Percentiles rank a stretch among this genome's conserved stretches.
Conservation (phyloP, 108 stramenopile species). For the Nitzschia sp. region DNA sequence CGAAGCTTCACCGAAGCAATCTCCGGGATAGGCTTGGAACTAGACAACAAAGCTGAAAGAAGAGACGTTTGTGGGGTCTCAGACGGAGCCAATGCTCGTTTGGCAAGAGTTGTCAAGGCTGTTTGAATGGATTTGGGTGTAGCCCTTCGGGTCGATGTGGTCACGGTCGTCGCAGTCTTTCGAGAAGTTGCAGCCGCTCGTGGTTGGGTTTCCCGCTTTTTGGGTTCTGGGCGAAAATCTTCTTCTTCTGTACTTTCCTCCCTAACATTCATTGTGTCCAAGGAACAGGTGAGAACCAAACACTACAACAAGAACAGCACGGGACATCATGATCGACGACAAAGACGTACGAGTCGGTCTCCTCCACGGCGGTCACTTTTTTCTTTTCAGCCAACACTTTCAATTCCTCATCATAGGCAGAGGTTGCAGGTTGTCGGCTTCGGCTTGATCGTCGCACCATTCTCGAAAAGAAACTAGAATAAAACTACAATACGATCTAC, state of each 20-base stretch:
- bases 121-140: neutral
- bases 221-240: conserved; percentile 14
- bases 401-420: conserved; percentile 18
- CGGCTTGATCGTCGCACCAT: conserved; percentile 23
- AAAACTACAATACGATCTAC: no score
- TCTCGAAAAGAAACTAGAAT: neutral
- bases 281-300: neutral
- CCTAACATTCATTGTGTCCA: neutral
- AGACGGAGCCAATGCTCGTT: conserved; percentile 28
- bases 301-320: conserved; percentile 1
- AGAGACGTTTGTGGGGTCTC: conserved; percentile 43
- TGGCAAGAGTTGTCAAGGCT: conserved; percentile 30
- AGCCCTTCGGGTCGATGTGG: neutral
- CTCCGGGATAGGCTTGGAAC: conserved; percentile 39
- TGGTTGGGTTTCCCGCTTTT: conserved; percentile 3
- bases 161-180: neutral
- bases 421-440: conserved; percentile 12
- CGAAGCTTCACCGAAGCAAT: conserved; percentile 1
- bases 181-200: neutral
- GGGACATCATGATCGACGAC: neutral
- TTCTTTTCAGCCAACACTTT: conserved; percentile 12
- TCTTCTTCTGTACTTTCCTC: conserved; percentile 15
- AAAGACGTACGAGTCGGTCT: conserved; percentile 19
- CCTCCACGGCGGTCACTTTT: neutral
- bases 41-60: conserved; percentile 49